phyloP scores from a whole-genome alignment of 2,329 filamentous ascomycete species.

The Aotearoamyces nothofagi region DNA sequence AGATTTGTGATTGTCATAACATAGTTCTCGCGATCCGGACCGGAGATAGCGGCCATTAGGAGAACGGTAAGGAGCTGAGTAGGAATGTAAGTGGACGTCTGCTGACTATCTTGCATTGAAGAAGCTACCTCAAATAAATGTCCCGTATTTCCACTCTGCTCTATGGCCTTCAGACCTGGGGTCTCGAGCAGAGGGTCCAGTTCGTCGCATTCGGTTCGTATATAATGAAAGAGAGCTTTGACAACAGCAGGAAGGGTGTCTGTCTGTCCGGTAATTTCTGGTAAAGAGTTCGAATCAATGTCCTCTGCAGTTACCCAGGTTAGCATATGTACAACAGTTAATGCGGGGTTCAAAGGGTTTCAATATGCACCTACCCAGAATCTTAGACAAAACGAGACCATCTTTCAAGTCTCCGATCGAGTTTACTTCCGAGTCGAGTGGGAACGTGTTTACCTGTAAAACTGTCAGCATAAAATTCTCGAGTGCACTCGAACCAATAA shows the following conservation, averaged over 20 bases:
- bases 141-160: slow-evolving; percentile 37
- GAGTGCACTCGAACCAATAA: no score
- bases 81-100: slow-evolving; percentile 10
- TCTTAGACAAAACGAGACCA: slow-evolving; percentile 18
- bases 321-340: slow-evolving; percentile 5
- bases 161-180: slow-evolving; percentile 41
- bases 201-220: slow-evolving; percentile 34
- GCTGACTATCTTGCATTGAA: not conserved
- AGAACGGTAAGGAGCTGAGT: slow-evolving; percentile 46
- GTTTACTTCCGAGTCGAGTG: slow-evolving; percentile 14
- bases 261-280: slow-evolving; percentile 32
- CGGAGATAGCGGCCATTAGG: slow-evolving; percentile 45
- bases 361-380: slow-evolving; percentile 24
- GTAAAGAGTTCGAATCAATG: slow-evolving; percentile 40
- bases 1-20: slow-evolving; percentile 29
- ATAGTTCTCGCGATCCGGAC: slow-evolving; percentile 38
- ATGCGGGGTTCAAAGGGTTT: slow-evolving; percentile 1
- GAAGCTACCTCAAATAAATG: slow-evolving; percentile 34
- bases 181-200: slow-evolving; percentile 35
- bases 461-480: slow-evolving; percentile 8
- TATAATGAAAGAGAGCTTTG: slow-evolving; percentile 37
- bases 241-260: slow-evolving; percentile 36
- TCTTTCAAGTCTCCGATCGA: slow-evolving; percentile 19
- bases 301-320: slow-evolving; percentile 36
- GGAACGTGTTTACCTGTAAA: slow-evolving; percentile 21